A percentile compares a stretch with the other conserved stretches of the same genome.
These are phyloP conservation scores for Carex cristatella DNA, from an alignment of 176 grass and related monocot genomes.

Conservation along the genomic window DNA sequence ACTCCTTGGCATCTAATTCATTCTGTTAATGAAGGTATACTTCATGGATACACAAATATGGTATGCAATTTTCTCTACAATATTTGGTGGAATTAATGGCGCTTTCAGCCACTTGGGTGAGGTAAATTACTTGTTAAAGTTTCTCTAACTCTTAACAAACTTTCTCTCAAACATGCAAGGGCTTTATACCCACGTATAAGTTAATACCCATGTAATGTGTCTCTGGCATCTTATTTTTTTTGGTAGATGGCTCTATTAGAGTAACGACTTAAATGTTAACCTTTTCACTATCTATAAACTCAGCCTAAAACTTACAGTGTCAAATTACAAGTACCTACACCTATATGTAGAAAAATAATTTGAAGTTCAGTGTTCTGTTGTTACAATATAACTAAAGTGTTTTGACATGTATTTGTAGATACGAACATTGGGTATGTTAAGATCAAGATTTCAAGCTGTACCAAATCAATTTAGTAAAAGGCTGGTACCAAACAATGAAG, in stretches of 20 bases:
- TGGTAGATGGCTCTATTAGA: background rate
- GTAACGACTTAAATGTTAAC: background rate
- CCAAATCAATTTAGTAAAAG: conserved; percentile 46
- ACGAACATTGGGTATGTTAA: conserved; percentile 85
- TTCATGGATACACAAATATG: conserved; percentile 99
- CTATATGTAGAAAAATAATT: background rate
- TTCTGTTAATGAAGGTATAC: conserved; percentile 56
- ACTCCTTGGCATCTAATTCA: background rate
- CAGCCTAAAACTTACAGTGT: background rate
- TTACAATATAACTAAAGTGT: conserved; percentile 15
- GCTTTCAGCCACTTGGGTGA: conserved; percentile 94
- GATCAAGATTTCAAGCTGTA: conserved; percentile 75
- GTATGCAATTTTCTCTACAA: conserved; percentile 98
- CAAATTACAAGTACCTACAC: background rate
- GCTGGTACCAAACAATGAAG: conserved; percentile 40
- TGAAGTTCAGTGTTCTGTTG: conserved; percentile 8
- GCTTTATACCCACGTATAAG: background rate
- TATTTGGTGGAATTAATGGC: conserved; percentile 83
- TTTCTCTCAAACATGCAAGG: background rate
- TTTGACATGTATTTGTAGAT: conserved; percentile 53
- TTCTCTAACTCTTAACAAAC: background rate
- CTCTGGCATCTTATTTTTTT: background rate
- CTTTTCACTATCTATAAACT: background rate
- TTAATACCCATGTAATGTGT: background rate
- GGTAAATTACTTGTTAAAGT: conserved; percentile 38